Conservation (phyloP, 1,284 basidiomycete species). For the Hemileia vastatrix region DNA sequence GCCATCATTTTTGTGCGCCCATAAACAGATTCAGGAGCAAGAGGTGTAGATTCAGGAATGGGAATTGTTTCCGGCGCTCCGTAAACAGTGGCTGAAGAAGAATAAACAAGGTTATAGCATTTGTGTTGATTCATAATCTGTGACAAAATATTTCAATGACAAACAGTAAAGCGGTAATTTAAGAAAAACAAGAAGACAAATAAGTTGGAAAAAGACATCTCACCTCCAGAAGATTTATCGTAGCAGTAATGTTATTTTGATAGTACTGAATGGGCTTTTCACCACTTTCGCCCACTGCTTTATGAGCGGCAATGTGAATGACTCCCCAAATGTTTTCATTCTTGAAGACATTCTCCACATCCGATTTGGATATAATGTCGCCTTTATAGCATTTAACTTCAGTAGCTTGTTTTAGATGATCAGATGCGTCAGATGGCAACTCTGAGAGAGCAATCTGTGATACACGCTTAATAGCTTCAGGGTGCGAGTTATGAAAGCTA, state of each 20-base stretch:
- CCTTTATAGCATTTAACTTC: slow-evolving; percentile 60
- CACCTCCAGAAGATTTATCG: slow-evolving; percentile 61
- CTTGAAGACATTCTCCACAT: slow-evolving; percentile 63
- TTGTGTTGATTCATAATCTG: slow-evolving; percentile 76
- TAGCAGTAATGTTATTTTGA: slow-evolving; percentile 77
- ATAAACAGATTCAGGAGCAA: slow-evolving; percentile 85
- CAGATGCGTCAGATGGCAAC: slow-evolving; percentile 57
- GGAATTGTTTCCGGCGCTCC: slow-evolving; percentile 85
- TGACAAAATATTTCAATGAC: neutral
- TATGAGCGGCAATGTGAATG: slow-evolving; percentile 91
- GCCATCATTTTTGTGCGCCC: slow-evolving; percentile 92
- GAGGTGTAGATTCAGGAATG: slow-evolving; percentile 81
- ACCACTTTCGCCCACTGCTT: slow-evolving; percentile 95
- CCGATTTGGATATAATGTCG: slow-evolving; percentile 63
- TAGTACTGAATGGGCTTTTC: slow-evolving; percentile 91
- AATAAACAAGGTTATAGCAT: slow-evolving; percentile 82
- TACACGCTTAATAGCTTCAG: slow-evolving; percentile 61
- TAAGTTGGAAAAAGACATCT: slow-evolving; percentile 24
- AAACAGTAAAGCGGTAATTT: neutral
- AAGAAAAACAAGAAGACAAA: slow-evolving; percentile 24
- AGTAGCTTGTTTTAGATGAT: slow-evolving; percentile 48
- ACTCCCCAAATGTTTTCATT: slow-evolving; percentile 96
- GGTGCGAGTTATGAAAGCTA: slow-evolving; percentile 71
- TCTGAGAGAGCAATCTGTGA: slow-evolving; percentile 64
- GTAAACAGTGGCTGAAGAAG: slow-evolving; percentile 98